A percentile compares a stretch with the other conserved stretches of the same genome.
These are phyloP conservation scores for Raffaelea albimanens DNA, from an alignment of 2,329 filamentous ascomycete genomes.

Conservation along the genomic window DNA sequence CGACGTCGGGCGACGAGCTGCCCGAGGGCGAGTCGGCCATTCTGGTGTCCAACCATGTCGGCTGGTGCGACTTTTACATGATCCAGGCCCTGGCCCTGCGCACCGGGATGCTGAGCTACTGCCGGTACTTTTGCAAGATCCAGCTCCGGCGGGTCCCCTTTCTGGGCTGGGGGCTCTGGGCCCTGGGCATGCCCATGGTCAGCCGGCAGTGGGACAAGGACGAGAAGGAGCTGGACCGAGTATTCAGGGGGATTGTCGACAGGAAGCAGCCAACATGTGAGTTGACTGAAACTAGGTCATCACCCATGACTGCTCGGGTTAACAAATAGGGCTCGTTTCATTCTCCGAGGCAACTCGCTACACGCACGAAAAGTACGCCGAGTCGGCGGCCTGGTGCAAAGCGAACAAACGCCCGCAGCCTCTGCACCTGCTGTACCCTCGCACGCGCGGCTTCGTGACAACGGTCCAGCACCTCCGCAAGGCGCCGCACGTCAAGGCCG, in stretches of 20 bases:
- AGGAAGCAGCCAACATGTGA: conserved; percentile 48
- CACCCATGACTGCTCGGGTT: too few species aligned
- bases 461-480: conserved; percentile 45
- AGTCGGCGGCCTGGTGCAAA: conserved; percentile 43
- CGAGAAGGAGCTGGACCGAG: conserved; percentile 42
- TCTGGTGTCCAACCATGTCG: conserved; percentile 50
- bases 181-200: conserved; percentile 55
- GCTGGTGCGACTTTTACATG: conserved; percentile 56
- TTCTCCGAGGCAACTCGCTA: conserved; percentile 56
- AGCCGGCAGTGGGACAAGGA: conserved; percentile 50
- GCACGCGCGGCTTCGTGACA: conserved; percentile 51
- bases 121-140: conserved; percentile 53
- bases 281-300: too few species aligned
- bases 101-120: conserved; percentile 49
- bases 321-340: conserved; percentile 46
- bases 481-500: conserved; percentile 40
- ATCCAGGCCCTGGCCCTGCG: conserved; percentile 47
- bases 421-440: conserved; percentile 48
- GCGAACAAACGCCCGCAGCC: conserved; percentile 39
- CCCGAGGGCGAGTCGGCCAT: conserved; percentile 48
- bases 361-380: conserved; percentile 41
- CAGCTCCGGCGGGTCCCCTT: conserved; percentile 50
- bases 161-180: conserved; percentile 55
- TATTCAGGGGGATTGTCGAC: conserved; percentile 44
- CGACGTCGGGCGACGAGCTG: conserved; percentile 40